Evolutionary conservation across 495 filamentous ascomycete genomes (phyloP).

Genomic region (Aspergillus incahuasiensis): DNA sequence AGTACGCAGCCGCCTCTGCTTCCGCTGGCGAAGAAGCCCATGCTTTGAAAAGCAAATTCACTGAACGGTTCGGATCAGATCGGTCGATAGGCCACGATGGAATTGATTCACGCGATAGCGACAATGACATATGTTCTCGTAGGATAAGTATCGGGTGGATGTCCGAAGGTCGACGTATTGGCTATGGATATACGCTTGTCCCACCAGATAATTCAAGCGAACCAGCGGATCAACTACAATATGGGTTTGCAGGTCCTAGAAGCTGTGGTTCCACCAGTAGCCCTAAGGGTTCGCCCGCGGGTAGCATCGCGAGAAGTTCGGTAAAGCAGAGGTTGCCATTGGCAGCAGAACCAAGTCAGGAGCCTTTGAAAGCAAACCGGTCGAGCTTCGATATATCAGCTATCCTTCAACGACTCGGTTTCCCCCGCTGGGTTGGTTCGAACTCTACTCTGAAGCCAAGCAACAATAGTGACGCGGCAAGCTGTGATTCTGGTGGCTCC

Average conservation of each 20-base stretch:
- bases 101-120: constrained; percentile 1
- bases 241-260: background rate
- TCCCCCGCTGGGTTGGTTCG: constrained; percentile 14
- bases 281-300: background rate
- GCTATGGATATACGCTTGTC: constrained; percentile 41
- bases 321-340: background rate
- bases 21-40: background rate
- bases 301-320: background rate
- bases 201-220: constrained; percentile 17
- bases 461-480: constrained; percentile 11
- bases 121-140: constrained; percentile 17
- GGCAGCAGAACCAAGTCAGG: background rate
- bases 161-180: constrained; percentile 39
- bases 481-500: constrained; percentile 16
- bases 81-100: constrained; percentile 2
- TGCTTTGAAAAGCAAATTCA: constrained; percentile 22
- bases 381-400: constrained; percentile 11
- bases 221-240: background rate
- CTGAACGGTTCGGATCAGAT: constrained; percentile 25
- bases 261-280: background rate
- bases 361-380: constrained; percentile 4
- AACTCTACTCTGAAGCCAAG: background rate
- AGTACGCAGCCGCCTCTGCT: background rate
- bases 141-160: constrained; percentile 45
- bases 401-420: constrained; percentile 10